Base-by-base conservation (phyloP, 345 rosid species). In the Eutrema japonicum region DNA sequence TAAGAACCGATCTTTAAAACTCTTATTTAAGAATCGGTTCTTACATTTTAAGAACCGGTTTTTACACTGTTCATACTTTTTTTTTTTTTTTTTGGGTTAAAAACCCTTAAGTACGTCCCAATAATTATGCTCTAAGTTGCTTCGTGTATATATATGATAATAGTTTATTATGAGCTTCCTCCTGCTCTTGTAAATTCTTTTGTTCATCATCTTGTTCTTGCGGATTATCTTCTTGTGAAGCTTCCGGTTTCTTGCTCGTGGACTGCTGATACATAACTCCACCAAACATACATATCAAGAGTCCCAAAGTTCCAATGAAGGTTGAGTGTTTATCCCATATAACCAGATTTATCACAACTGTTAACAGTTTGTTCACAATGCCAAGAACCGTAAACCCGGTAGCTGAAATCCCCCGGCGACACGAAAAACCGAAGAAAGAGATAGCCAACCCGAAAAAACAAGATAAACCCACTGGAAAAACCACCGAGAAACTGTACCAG, bases 371-470 rank as follows among this genome's bases (percentile, higher is more conserved):
- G 78, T 93, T 93, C 66, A 93, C 93, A 33, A 87, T 85, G 4
- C 92, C 97, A 53, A 93, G 92, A 82, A 93, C 91, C 26, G 94
- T 91, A 75, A 83, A 91, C 8, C 97, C 91, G 8, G 97, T 91
- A 6, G 98, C 97, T 29, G 94, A 93, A 77, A 91, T 91, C 14
- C 87, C 92, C 66, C 84, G 80, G 58, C 96, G 82, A 63, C 97
- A 91, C 26, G 94, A 91, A 80, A 93, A 91, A 50, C 91, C 92
- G 32, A 91, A 93, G 84, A 91, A 93, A 27, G 96, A 93, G 75
- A 93, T 93, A 18, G 96, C 85, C 69, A 91, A 58, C 49, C 98
- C 90, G 67, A 94, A 88, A 51, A 89, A 68, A 70, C 93, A 89
- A 0, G 97, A 91, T 51, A 91, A 79, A 6, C 86, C 93, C 53